These are phyloP conservation scores for Neophaeococcomyces aloes DNA, from an alignment of 2,329 filamentous ascomycete species.

Conservation along the genomic window DNA sequence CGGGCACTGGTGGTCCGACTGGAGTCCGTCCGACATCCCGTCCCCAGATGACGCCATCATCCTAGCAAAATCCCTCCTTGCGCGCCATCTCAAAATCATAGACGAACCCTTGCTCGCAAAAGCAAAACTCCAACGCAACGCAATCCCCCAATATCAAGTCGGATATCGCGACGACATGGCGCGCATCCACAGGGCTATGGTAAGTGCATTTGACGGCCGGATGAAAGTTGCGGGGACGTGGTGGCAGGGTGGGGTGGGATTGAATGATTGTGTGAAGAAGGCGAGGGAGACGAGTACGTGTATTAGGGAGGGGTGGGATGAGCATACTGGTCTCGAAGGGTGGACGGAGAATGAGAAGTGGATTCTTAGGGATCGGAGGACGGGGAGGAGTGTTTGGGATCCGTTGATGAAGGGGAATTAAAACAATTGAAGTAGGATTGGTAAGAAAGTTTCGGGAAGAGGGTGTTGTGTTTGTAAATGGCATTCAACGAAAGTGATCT, in stretches of 20 bases:
- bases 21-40: constrained; percentile 45
- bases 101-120: constrained; percentile 51
- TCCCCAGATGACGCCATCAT: constrained; percentile 53
- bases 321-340: constrained; percentile 15
- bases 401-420: not conserved
- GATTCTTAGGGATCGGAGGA: constrained; percentile 8
- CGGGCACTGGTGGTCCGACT: constrained; percentile 78
- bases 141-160: constrained; percentile 82
- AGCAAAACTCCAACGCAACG: constrained; percentile 55
- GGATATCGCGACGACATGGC: constrained; percentile 60
- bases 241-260: constrained; percentile 41
- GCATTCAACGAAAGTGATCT: too few relatives aligned
- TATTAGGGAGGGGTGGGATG: constrained; percentile 18
- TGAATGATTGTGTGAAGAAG: constrained; percentile 47
- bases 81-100: constrained; percentile 63
- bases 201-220: constrained; percentile 47
- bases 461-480: too few relatives aligned
- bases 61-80: constrained; percentile 60
- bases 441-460: too few relatives aligned
- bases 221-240: constrained; percentile 51
- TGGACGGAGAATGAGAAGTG: constrained; percentile 13
- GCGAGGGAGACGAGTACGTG: constrained; percentile 42
- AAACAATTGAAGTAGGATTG: too few relatives aligned
- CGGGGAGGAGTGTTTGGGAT: constrained; percentile 4
- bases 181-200: constrained; percentile 45